Conservation (phyloP, 257 asterid genomes). For the Nicotiana benthamiana region DNA sequence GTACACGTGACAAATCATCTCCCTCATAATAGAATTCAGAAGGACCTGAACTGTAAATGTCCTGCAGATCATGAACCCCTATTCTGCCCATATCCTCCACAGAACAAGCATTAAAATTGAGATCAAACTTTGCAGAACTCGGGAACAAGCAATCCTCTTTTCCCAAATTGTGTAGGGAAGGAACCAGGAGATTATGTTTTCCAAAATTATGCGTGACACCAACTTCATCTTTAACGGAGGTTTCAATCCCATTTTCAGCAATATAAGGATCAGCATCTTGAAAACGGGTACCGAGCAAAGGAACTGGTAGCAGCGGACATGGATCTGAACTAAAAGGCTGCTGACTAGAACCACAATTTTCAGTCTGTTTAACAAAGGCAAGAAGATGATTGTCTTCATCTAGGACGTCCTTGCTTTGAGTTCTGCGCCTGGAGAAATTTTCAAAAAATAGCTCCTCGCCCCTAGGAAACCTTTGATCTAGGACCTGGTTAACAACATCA, state of each 20-base stretch:
- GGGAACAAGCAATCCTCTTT: slow-evolving; percentile 28
- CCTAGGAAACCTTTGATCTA: slow-evolving; percentile 24
- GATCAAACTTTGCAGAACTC: slow-evolving; percentile 22
- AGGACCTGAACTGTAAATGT: slow-evolving; percentile 13
- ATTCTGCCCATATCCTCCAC: slow-evolving; percentile 21
- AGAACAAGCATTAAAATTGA: slow-evolving; percentile 11
- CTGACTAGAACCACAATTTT: slow-evolving; percentile 22
- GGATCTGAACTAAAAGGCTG: slow-evolving; percentile 32
- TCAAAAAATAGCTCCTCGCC: slow-evolving; percentile 23
- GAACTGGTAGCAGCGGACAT: slow-evolving; percentile 28
- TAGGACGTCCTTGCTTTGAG: slow-evolving; percentile 22
- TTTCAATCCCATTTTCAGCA: slow-evolving; percentile 20
- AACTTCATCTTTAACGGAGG: slow-evolving; percentile 18
- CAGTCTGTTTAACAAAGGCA: slow-evolving; percentile 18
- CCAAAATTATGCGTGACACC: slow-evolving; percentile 15
- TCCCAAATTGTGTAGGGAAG: slow-evolving; percentile 16
- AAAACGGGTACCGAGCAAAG: slow-evolving; percentile 21
- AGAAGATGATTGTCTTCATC: slow-evolving; percentile 18
- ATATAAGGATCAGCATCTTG: slow-evolving; percentile 22
- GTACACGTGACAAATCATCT: slow-evolving; percentile 24
- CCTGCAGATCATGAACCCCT: slow-evolving; percentile 21
- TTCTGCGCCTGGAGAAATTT: slow-evolving; percentile 28
- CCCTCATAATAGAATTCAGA: slow-evolving; percentile 27
- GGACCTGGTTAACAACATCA: slow-evolving; percentile 22
- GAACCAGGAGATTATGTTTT: slow-evolving; percentile 15